Conservation (phyloP, 2,329 filamentous ascomycete species). For the Sporothrix inflata region DNA sequence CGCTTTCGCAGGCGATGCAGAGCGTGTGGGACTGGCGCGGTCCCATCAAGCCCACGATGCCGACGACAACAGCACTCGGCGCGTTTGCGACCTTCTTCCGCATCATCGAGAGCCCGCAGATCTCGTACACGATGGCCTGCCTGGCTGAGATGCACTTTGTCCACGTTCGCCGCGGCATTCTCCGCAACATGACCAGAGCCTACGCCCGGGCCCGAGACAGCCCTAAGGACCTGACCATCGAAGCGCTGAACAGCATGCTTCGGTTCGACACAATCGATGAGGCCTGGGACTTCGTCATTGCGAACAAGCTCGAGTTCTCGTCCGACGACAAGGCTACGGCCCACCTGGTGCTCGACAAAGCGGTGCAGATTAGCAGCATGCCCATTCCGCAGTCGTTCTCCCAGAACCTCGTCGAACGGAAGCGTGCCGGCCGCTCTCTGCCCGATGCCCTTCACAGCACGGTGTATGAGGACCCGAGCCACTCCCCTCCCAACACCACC, state of each 20-base stretch:
- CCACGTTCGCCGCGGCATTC: conserved; percentile 60
- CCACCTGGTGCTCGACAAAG: conserved; percentile 52
- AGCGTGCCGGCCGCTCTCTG: conserved; percentile 57
- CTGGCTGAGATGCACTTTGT: conserved; percentile 71
- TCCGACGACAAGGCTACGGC: conserved; percentile 43
- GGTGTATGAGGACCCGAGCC: conserved; percentile 48
- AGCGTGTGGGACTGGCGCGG: conserved; percentile 61
- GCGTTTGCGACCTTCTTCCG: conserved; percentile 61
- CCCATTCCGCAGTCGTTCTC: conserved; percentile 62
- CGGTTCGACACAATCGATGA: conserved; percentile 70
- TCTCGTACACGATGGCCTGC: conserved; percentile 72
- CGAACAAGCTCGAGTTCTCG: conserved; percentile 59
- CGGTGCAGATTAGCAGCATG: conserved; percentile 48
- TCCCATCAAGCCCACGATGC: conserved; percentile 56
- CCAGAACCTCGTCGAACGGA: conserved; percentile 59
- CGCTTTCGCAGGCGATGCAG: conserved; percentile 63
- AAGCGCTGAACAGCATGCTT: conserved; percentile 60
- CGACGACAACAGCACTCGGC: conserved; percentile 53
- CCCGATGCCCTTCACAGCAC: conserved; percentile 61
- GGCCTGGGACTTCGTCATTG: conserved; percentile 65
- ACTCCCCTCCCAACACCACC: background rate
- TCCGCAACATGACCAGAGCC: conserved; percentile 58
- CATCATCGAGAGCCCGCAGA: conserved; percentile 58
- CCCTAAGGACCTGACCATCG: conserved; percentile 63
- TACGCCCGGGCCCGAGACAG: conserved; percentile 61